These are phyloP conservation scores for Pelargonium australe DNA, from an alignment of 441 rosid genomes.

Conservation along the genomic window DNA sequence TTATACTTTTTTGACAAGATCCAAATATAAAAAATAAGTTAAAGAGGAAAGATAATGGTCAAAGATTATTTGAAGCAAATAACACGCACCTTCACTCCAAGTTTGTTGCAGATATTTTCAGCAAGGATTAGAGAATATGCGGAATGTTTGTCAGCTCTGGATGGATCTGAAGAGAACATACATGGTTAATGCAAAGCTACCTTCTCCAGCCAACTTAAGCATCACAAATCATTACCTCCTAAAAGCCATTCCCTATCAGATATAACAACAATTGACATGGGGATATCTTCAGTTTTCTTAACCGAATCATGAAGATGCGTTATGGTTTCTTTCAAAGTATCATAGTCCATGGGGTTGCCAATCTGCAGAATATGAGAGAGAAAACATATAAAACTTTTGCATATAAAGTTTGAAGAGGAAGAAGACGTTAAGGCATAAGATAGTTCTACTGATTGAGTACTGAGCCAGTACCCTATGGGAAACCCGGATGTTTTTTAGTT, in stretches of 20 bases:
- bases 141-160: slow-evolving; percentile 83
- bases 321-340: slow-evolving; percentile 62
- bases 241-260: slow-evolving; percentile 78
- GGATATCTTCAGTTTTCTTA: slow-evolving; percentile 45
- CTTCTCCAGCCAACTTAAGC: slow-evolving; percentile 14
- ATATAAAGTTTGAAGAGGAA: background rate
- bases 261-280: slow-evolving; percentile 75
- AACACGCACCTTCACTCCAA: slow-evolving; percentile 62
- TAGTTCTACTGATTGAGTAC: slow-evolving; percentile 11
- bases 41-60: slow-evolving; percentile 6
- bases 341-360: slow-evolving; percentile 84
- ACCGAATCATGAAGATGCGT: slow-evolving; percentile 42
- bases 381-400: slow-evolving; percentile 8
- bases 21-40: background rate
- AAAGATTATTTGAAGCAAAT: slow-evolving; percentile 7
- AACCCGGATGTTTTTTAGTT: slow-evolving; percentile 54
- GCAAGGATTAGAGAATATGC: slow-evolving; percentile 90
- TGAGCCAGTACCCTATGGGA: slow-evolving; percentile 51
- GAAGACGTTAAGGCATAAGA: background rate
- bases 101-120: slow-evolving; percentile 76
- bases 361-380: slow-evolving; percentile 36
- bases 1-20: too few species aligned
- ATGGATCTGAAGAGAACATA: slow-evolving; percentile 54
- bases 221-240: slow-evolving; percentile 43
- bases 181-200: slow-evolving; percentile 11